Base-by-base conservation (phyloP, 306 rosid genomes). In the Spatholobus suberectus region DNA sequence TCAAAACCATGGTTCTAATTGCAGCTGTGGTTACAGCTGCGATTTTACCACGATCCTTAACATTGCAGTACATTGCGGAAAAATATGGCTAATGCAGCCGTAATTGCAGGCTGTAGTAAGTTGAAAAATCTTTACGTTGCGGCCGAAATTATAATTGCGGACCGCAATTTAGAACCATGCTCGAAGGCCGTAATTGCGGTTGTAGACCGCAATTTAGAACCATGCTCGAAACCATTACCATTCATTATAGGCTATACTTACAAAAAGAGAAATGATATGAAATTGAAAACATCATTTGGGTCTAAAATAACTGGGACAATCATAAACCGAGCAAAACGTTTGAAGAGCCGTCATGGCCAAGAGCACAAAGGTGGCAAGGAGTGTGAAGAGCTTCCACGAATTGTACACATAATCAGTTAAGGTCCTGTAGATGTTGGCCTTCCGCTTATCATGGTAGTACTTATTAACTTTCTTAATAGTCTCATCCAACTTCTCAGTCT, bases 351-450 rank as follows among this genome's bases (percentile, higher is more conserved):
- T 61, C 35, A 81, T 8, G 10, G 10, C 62, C 76, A 81, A 59
- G 24, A 76, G 44, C 38, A 59, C n/a, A 26, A 81, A 17, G 14
- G 75, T 70, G 0, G 75, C 77, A 32, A 81, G 20, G 63, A 86
- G 52, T 20, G 77, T 78, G 78, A 32, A 47, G 5, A 86, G 2
- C 17, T 63, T 63, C 85, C 83, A 71, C 0, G 85, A 81, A 24
- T 67, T 54, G 46, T 70, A 81, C 21, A 52, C 83, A 62, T 73
- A 76, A 34, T 63, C 40, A 0, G 21, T 77, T 8, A 26, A 8
- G 51, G 9, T 0, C 40, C 55, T 72, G 5, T 5, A 38, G 12
- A 15, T 0, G 17, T 29, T 80, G 13, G 52, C 32, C 72, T 55
- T 77, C 3, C 7, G 5, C 15, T 55, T 61, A 15, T 29, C 12